Percentiles rank a stretch among this genome's conserved stretches.
Conservation (phyloP, 192 early-diverging fungal species). For the Rhizophagus clarus region DNA sequence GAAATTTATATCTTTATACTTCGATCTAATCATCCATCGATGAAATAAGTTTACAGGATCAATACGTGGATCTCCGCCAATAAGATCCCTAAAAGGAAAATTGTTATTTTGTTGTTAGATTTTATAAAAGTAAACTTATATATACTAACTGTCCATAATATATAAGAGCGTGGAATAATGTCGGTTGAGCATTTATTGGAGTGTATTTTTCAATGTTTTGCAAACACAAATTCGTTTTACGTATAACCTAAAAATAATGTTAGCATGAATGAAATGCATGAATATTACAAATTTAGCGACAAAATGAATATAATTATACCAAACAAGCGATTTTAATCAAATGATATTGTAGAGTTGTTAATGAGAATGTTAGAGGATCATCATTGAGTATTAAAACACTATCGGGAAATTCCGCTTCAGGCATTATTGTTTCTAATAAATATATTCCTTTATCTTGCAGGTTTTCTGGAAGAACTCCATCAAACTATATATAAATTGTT, state of each 20-base stretch:
- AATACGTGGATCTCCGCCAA: background rate
- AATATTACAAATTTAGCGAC: background rate
- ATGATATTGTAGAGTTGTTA: constrained; percentile 12
- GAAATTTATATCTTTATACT: background rate
- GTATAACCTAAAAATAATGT: constrained; percentile 6
- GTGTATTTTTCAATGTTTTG: constrained; percentile 1
- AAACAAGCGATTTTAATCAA: background rate
- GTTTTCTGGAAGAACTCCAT: background rate
- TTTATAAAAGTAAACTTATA: background rate
- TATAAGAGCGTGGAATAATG: background rate
- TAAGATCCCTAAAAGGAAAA: background rate
- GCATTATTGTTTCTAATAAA: background rate
- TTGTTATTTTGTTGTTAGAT: background rate
- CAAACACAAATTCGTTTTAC: background rate
- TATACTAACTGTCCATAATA: background rate
- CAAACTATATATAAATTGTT: background rate
- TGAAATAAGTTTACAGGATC: constrained; percentile 15
- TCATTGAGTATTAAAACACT: background rate
- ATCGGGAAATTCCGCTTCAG: background rate
- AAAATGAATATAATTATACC: background rate
- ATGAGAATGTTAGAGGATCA: background rate
- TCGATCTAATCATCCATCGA: constrained; percentile 22
- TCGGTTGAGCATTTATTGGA: constrained; percentile 5
- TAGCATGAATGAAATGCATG: background rate
- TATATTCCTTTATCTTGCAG: background rate